These are phyloP conservation scores for Skeletonema grethae DNA, from an alignment of 108 stramenopile genomes.

Conservation along the genomic window DNA sequence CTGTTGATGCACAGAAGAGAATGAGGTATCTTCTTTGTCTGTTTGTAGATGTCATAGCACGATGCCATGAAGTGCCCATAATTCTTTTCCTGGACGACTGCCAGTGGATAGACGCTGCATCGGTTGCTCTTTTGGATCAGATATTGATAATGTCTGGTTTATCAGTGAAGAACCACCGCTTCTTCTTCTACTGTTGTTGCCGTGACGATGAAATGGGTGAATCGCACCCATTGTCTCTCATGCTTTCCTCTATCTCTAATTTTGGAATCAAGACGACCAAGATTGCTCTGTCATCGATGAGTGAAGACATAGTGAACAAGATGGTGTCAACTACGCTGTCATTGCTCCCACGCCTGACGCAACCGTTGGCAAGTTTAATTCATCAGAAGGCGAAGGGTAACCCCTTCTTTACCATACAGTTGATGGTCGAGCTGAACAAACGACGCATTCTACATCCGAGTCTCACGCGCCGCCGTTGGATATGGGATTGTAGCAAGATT, in stretches of 20 bases:
- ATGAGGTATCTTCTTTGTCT: conserved; percentile 13
- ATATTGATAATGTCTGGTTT: not conserved
- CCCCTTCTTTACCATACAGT: conserved; percentile 15
- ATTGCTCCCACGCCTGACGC: conserved; percentile 22
- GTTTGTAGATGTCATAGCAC: conserved; percentile 23
- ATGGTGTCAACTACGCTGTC: conserved; percentile 23
- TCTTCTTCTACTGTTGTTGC: conserved; percentile 17
- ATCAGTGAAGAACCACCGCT: not conserved
- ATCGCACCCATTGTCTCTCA: conserved; percentile 8
- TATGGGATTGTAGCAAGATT: conserved; percentile 29
- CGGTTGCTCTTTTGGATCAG: conserved; percentile 18
- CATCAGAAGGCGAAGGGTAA: conserved; percentile 36
- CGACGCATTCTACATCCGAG: conserved; percentile 9
- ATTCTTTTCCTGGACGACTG: conserved; percentile 30
- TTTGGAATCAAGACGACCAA: conserved; percentile 9
- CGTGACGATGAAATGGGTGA: conserved; percentile 21
- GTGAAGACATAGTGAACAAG: conserved; percentile 7
- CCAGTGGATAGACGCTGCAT: conserved; percentile 29
- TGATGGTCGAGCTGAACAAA: conserved; percentile 14
- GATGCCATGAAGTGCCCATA: not conserved
- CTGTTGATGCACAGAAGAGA: conserved; percentile 19
- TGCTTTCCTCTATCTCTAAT: conserved; percentile 5
- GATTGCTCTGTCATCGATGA: conserved; percentile 10
- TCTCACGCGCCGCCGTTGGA: conserved; percentile 21
- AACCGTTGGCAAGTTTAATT: conserved; percentile 13